phyloP scores from a whole-genome alignment of 768 basidiomycete species.

The Rhizopogon vesiculosus region DNA sequence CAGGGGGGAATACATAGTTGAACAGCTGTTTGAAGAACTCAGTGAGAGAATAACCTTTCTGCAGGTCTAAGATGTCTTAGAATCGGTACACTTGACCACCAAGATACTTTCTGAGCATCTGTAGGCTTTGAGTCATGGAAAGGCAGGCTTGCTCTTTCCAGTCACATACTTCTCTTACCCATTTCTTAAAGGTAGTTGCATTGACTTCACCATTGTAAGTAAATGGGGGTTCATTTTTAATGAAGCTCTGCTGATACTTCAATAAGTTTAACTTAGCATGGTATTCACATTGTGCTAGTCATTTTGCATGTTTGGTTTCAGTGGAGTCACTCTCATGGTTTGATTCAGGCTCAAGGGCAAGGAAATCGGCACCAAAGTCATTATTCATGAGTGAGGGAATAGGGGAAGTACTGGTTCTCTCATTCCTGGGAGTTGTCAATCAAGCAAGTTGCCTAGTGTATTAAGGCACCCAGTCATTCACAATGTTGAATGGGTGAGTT shows the following conservation, averaged over 20 bases:
- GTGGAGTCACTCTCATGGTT: not conserved
- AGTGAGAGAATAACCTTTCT: constrained; percentile 5
- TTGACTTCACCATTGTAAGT: constrained; percentile 6
- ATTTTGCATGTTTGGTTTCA: constrained; percentile 1
- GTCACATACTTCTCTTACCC: constrained; percentile 1
- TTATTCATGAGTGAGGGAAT: too few species aligned
- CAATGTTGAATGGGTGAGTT: too few species aligned
- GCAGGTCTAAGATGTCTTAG: constrained; percentile 1
- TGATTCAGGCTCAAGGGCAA: too few species aligned
- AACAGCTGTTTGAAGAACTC: constrained; percentile 8
- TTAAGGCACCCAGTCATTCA: too few species aligned
- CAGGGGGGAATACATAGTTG: constrained; percentile 9
- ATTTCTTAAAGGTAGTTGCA: constrained; percentile 3
- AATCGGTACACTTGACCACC: constrained; percentile 1
- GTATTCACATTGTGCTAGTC: not conserved
- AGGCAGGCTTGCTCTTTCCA: constrained; percentile 5
- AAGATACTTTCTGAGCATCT: not conserved
- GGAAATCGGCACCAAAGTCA: too few species aligned
- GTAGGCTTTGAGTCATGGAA: not conserved
- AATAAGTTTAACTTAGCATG: constrained; percentile 2
- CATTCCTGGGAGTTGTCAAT: too few species aligned
- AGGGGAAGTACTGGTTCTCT: too few species aligned
- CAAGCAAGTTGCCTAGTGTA: too few species aligned
- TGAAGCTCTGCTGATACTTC: constrained; percentile 9
- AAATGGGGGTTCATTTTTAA: constrained; percentile 8